Conservation (phyloP, 352 stramenopile genomes). For the Stramenopiles sp. region DNA sequence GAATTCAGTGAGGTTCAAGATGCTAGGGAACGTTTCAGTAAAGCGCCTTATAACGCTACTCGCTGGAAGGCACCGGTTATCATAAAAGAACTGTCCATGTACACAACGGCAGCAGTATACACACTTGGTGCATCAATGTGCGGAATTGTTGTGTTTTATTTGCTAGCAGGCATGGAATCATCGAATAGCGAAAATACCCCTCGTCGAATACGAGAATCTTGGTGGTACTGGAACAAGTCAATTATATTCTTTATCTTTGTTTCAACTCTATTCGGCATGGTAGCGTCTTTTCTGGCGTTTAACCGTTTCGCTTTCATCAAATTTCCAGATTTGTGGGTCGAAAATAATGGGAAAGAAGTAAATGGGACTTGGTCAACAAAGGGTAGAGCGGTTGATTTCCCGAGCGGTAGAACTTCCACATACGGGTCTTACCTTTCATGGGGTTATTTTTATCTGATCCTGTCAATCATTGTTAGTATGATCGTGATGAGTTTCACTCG, state of each 20-base stretch:
- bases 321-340: not conserved
- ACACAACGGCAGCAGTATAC: not conserved
- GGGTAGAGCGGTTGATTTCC: not conserved
- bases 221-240: not conserved
- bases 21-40: constrained; percentile 1
- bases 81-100: not conserved
- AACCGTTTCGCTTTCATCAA: not conserved
- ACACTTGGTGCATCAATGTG: not conserved
- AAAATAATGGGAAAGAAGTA: not conserved
- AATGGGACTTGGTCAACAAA: not conserved
- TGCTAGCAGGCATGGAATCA: not conserved
- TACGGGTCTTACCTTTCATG: not conserved
- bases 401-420: not conserved
- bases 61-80: not conserved
- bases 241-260: not conserved
- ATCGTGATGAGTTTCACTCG: not conserved
- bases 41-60: constrained; percentile 6
- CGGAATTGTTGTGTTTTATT: not conserved
- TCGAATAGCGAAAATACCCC: not conserved
- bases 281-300: not conserved
- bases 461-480: not conserved
- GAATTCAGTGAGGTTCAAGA: not conserved
- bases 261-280: not conserved
- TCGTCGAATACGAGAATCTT: not conserved
- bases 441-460: not conserved